phyloP scores from a whole-genome alignment of 2,329 filamentous ascomycete genomes.

The Corinectria fuckeliana region DNA sequence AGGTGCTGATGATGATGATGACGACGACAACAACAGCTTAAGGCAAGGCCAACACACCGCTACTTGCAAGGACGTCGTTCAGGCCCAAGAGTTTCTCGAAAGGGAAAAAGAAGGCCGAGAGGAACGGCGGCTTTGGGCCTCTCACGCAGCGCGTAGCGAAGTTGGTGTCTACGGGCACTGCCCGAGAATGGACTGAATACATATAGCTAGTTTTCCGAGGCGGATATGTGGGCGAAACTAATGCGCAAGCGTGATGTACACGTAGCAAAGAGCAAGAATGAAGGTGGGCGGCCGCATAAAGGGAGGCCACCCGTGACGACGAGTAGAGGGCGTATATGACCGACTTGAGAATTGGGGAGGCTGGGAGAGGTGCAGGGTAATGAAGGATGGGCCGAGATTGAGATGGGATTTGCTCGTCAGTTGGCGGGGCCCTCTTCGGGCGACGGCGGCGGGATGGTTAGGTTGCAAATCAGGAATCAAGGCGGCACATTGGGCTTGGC shows the following conservation, averaged over 20 bases:
- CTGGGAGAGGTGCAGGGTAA: conserved; percentile 35
- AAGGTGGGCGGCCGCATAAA: conserved; percentile 33
- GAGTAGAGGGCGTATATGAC: conserved; percentile 7
- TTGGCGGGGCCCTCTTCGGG: not conserved
- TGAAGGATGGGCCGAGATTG: too few species aligned
- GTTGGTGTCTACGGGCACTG: not conserved
- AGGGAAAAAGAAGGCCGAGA: not conserved
- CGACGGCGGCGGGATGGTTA: not conserved
- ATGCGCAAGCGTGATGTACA: not conserved
- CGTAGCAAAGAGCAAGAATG: conserved; percentile 21
- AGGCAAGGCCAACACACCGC: conserved; percentile 8
- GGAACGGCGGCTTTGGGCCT: too few species aligned
- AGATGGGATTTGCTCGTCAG: not conserved
- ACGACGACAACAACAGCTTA: not conserved
- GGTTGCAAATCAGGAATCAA: not conserved
- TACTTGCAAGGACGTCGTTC: not conserved
- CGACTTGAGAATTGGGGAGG: conserved; percentile 30
- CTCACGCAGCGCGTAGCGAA: not conserved
- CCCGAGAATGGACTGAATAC: too few species aligned
- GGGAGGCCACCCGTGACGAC: conserved; percentile 32
- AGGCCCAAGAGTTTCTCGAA: not conserved
- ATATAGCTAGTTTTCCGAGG: too few species aligned
- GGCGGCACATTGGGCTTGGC: not conserved
- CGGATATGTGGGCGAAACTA: not conserved
- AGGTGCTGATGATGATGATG: not conserved